Conservation (phyloP, 345 rosid species). For the Gossypium longicalyx region DNA sequence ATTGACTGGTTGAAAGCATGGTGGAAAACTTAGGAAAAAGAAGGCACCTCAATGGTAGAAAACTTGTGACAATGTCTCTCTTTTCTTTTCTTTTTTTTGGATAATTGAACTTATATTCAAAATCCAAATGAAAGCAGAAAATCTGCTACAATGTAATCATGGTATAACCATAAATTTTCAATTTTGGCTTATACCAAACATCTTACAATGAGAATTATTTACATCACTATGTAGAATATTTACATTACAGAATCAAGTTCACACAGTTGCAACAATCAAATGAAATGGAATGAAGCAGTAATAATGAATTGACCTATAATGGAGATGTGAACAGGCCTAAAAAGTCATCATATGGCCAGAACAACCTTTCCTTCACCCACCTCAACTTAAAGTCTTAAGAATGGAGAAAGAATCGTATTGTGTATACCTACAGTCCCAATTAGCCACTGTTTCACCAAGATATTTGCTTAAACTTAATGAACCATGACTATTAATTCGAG, state of each 20-base stretch:
- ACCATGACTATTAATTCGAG: background rate
- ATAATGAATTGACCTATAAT: background rate
- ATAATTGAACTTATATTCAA: background rate
- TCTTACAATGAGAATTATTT: background rate
- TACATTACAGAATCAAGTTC: background rate
- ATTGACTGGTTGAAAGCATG: background rate
- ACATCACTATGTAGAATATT: background rate
- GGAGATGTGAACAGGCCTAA: background rate
- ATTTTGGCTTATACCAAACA: background rate
- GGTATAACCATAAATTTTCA: background rate
- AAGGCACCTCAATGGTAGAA: constrained; percentile 10
- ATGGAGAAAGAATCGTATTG: background rate
- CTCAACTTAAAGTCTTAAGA: background rate
- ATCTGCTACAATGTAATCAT: background rate
- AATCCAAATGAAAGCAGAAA: background rate
- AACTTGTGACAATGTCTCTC: background rate
- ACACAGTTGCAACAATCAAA: background rate
- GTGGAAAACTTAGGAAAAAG: background rate
- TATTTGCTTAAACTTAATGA: constrained; percentile 1
- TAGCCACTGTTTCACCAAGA: background rate
- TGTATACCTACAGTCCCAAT: background rate
- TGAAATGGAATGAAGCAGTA: constrained; percentile 2
- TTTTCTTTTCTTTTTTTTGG: background rate
- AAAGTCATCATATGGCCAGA: background rate
- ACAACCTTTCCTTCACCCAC: background rate